Evolutionary conservation across 2,329 filamentous ascomycete genomes (phyloP).

Genomic region (Ceratocystis alfenasii): DNA sequence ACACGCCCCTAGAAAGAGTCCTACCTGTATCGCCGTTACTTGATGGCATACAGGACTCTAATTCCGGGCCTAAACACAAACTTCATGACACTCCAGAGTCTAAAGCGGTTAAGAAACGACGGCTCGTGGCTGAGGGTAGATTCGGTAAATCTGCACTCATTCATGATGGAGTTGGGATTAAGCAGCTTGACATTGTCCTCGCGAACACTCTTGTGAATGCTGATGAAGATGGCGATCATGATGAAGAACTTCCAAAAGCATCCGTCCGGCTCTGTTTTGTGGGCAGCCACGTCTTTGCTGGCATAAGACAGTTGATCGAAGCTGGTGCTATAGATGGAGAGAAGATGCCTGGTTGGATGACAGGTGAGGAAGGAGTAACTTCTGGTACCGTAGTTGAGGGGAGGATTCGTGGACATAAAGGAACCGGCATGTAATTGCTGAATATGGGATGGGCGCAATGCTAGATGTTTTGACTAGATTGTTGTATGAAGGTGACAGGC

Average conservation of each 20-base stretch:
- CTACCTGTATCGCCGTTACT: constrained; percentile 35
- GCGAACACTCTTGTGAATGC: background rate
- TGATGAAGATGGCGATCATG: constrained; percentile 3
- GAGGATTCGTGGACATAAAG: constrained; percentile 44
- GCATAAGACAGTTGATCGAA: constrained; percentile 66
- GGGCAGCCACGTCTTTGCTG: constrained; percentile 69
- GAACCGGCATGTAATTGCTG: background rate
- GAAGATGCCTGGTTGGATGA: constrained; percentile 82
- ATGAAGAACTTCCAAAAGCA: constrained; percentile 27
- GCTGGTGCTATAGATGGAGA: constrained; percentile 61
- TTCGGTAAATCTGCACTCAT: constrained; percentile 52
- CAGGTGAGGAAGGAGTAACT: constrained; percentile 72
- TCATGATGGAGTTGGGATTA: constrained; percentile 49
- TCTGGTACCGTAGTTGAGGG: constrained; percentile 57
- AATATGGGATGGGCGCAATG: background rate
- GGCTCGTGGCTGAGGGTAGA: constrained; percentile 50
- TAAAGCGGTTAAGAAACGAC: constrained; percentile 44
- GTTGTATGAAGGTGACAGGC: background rate
- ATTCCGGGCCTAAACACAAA: constrained; percentile 2
- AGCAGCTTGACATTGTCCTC: constrained; percentile 48
- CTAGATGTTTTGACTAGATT: background rate
- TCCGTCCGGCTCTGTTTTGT: constrained; percentile 58
- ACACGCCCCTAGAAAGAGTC: constrained; percentile 44
- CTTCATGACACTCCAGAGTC: background rate
- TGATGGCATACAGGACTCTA: constrained; percentile 19